Evolutionary conservation across 352 stramenopile genomes (phyloP).

Genomic region (Pseudoperonospora humuli): DNA sequence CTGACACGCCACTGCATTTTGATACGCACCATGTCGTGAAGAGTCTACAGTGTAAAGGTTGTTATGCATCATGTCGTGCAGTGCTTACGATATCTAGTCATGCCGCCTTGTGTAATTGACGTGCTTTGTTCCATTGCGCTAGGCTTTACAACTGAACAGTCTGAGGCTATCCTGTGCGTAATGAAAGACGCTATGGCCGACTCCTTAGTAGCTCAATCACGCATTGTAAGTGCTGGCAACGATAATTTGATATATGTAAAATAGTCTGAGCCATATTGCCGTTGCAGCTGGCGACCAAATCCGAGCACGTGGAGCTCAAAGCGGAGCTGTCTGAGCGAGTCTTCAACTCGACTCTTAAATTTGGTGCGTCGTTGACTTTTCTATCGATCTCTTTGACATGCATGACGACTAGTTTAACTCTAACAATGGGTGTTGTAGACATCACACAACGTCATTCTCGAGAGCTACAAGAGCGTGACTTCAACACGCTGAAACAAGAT

Average conservation of each 20-base stretch:
- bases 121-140: neutral
- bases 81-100: too few relatives aligned
- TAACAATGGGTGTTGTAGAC: too few relatives aligned
- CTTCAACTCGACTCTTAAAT: constrained; percentile 87
- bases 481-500: constrained; percentile 86
- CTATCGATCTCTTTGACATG: too few relatives aligned
- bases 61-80: neutral
- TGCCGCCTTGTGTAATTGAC: too few relatives aligned
- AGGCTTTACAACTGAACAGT: constrained; percentile 65
- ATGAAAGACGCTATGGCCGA: constrained; percentile 80
- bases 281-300: constrained; percentile 73
- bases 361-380: constrained; percentile 34
- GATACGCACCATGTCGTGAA: constrained; percentile 69
- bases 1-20: constrained; percentile 23
- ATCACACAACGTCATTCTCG: constrained; percentile 85
- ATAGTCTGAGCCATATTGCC: too few relatives aligned
- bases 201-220: constrained; percentile 59
- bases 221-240: constrained; percentile 39
- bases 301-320: constrained; percentile 79
- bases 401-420: too few relatives aligned
- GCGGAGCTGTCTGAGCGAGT: constrained; percentile 82
- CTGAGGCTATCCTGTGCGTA: constrained; percentile 72
- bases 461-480: constrained; percentile 82
- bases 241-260: neutral
- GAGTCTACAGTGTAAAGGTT: constrained; percentile 70